These are phyloP conservation scores for Pestalotiopsis fici DNA, from an alignment of 2,329 filamentous ascomycete genomes.

Conservation along the genomic window DNA sequence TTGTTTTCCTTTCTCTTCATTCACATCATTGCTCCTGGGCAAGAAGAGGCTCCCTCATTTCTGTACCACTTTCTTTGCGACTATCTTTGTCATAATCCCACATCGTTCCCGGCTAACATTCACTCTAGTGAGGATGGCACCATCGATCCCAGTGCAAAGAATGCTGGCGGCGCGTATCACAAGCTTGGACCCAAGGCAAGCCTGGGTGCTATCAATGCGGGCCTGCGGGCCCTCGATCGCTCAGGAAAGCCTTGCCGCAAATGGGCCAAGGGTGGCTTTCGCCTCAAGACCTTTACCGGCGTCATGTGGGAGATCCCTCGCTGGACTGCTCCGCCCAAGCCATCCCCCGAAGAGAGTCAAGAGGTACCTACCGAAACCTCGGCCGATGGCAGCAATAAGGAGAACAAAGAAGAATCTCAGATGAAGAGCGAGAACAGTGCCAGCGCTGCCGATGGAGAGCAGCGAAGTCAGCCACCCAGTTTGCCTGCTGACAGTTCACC, in stretches of 20 bases:
- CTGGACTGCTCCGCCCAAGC: constrained; percentile 76
- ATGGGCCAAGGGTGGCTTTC: constrained; percentile 83
- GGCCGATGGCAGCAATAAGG: constrained; percentile 59
- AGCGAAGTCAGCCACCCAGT: constrained; percentile 51
- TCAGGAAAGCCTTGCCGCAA: constrained; percentile 89
- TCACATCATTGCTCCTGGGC: background rate
- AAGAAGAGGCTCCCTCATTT: background rate
- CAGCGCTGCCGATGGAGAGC: constrained; percentile 49
- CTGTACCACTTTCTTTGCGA: constrained; percentile 4
- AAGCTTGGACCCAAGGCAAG: constrained; percentile 97
- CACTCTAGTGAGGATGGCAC: constrained; percentile 60
- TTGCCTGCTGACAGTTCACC: constrained; percentile 51
- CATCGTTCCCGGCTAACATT: constrained; percentile 3
- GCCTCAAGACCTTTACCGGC: constrained; percentile 90
- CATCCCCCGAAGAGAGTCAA: constrained; percentile 44
- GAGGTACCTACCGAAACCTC: constrained; percentile 45
- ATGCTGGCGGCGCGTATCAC: constrained; percentile 57
- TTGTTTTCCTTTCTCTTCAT: background rate
- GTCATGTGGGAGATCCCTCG: constrained; percentile 78
- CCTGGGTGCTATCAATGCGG: constrained; percentile 95
- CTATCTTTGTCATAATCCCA: background rate
- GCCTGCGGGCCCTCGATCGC: constrained; percentile 89
- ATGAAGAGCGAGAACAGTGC: constrained; percentile 45
- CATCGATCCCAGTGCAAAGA: constrained; percentile 56
- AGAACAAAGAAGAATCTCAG: constrained; percentile 60